Evolutionary conservation across 2,329 filamentous ascomycete genomes (phyloP).

Genomic region (Torrubiella hemipterigena): DNA sequence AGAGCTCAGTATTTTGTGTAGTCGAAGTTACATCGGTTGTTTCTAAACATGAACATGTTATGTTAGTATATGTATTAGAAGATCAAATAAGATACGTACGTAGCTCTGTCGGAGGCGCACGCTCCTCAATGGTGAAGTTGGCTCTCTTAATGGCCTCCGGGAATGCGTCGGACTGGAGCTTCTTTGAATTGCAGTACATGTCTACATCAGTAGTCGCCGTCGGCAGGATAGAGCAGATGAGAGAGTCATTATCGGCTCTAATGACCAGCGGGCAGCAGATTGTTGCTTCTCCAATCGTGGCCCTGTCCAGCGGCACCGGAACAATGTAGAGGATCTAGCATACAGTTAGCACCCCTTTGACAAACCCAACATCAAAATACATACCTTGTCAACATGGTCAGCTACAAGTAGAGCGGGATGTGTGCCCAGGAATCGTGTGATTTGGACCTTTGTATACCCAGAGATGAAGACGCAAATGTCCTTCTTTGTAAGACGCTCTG

Average conservation of each 20-base stretch:
- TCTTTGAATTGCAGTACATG: constrained; percentile 2
- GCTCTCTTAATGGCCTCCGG: constrained; percentile 7
- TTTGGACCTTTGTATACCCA: constrained; percentile 6
- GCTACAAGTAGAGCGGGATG: constrained; percentile 10
- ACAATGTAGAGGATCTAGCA: constrained; percentile 7
- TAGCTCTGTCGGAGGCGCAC: too few species aligned
- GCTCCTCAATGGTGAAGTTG: too few species aligned
- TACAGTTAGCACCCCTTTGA: constrained; percentile 2
- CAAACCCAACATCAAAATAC: neutral
- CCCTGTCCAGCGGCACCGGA: constrained; percentile 10
- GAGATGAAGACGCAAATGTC: constrained; percentile 10
- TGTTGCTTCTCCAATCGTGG: constrained; percentile 9
- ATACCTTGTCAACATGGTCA: constrained; percentile 10
- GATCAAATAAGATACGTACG: too few species aligned
- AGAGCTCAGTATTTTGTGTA: too few species aligned
- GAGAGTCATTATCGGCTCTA: constrained; percentile 6
- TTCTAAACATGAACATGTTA: too few species aligned
- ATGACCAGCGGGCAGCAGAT: constrained; percentile 10
- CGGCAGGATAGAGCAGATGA: constrained; percentile 8
- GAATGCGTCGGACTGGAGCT: constrained; percentile 3
- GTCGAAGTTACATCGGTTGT: too few species aligned
- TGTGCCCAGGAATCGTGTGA: constrained; percentile 9
- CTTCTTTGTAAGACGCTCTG: constrained; percentile 5
- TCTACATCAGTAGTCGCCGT: constrained; percentile 6
- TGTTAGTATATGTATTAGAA: too few species aligned